Conservation (phyloP, 2,329 filamentous ascomycete species). For the Xylariaceae sp. region DNA sequence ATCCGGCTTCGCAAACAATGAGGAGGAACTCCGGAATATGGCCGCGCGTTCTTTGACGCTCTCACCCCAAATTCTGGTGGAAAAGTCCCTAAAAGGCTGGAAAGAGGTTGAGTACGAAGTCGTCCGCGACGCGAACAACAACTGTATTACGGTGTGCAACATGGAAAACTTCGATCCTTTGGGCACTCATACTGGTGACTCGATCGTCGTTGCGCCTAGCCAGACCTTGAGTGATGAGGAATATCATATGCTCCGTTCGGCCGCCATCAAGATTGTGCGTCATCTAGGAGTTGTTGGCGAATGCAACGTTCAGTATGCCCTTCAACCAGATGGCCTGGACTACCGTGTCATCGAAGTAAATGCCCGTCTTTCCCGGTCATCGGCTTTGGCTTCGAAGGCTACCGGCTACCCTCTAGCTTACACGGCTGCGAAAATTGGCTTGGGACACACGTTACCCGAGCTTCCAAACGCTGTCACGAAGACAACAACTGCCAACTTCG, state of each 20-base stretch:
- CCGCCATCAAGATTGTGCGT: constrained; percentile 96
- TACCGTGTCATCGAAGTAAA: constrained; percentile 99
- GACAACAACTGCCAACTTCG: constrained; percentile 98
- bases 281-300: constrained; percentile 96
- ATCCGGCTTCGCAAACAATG: constrained; percentile 91
- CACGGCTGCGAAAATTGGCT: constrained; percentile 95
- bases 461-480: constrained; percentile 97
- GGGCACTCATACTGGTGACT: constrained; percentile 96
- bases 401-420: constrained; percentile 97
- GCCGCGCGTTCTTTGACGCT: constrained; percentile 88
- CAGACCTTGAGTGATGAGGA: constrained; percentile 98
- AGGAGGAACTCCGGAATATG: constrained; percentile 90
- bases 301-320: constrained; percentile 97
- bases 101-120: constrained; percentile 99
- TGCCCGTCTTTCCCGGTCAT: constrained; percentile 94
- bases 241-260: constrained; percentile 98
- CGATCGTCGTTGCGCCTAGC: constrained; percentile 94
- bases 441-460: constrained; percentile 91
- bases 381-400: constrained; percentile 93
- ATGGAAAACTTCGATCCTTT: constrained; percentile 99
- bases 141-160: constrained; percentile 98
- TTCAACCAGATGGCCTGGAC: constrained; percentile 94
- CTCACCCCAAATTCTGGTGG: constrained; percentile 92
- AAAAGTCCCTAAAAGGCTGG: constrained; percentile 99
- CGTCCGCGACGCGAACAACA: constrained; percentile 93